Conservation (phyloP, 2,329 filamentous ascomycete species). For the Aspergillus versicolor region DNA sequence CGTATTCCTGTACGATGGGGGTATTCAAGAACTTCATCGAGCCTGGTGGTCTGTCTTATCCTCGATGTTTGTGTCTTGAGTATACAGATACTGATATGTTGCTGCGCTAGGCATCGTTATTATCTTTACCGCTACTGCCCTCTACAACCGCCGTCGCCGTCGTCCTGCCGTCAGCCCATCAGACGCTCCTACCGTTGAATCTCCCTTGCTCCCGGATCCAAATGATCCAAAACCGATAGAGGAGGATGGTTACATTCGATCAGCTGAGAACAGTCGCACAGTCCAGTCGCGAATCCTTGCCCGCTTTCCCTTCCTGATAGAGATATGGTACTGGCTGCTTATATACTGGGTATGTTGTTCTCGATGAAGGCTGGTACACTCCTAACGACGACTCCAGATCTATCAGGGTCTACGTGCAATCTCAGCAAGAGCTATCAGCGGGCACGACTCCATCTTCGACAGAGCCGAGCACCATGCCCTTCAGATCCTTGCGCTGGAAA, state of each 20-base stretch:
- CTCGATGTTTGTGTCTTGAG: not conserved
- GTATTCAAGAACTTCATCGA: constrained; percentile 16
- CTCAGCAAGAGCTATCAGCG: constrained; percentile 43
- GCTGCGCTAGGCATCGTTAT: constrained; percentile 12
- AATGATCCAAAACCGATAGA: constrained; percentile 4
- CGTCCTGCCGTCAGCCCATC: not conserved
- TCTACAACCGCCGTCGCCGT: constrained; percentile 17
- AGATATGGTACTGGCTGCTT: constrained; percentile 36
- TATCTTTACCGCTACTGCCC: constrained; percentile 14
- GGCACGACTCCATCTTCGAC: constrained; percentile 39
- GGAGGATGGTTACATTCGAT: not conserved
- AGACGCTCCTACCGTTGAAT: constrained; percentile 13
- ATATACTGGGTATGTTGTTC: constrained; percentile 29
- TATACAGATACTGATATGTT: not conserved
- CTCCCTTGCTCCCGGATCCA: constrained; percentile 12
- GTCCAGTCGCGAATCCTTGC: constrained; percentile 25
- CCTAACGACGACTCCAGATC: constrained; percentile 20
- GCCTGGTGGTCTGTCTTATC: constrained; percentile 17
- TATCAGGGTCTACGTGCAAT: constrained; percentile 48
- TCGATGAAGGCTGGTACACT: not conserved
- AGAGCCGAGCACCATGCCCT: constrained; percentile 43
- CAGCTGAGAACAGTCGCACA: constrained; percentile 7
- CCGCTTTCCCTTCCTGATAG: constrained; percentile 30
- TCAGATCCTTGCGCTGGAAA: constrained; percentile 42
- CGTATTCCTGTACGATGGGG: constrained; percentile 13